These are phyloP conservation scores for Chaetomium strumarium DNA, from an alignment of 2,329 filamentous ascomycete species.

Conservation along the genomic window DNA sequence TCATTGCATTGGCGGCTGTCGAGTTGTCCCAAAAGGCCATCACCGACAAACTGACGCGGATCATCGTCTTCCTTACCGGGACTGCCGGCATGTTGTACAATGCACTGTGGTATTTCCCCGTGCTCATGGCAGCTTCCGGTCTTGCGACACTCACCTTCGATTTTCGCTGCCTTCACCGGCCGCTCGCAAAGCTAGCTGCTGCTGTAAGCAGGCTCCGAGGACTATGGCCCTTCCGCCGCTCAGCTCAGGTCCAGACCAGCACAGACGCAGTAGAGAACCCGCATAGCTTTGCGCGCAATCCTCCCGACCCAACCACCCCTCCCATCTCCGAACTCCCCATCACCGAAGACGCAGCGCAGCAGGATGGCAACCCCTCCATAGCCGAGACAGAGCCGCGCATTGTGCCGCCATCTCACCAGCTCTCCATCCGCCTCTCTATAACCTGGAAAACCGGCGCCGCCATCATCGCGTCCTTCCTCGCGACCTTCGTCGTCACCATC, in stretches of 20 bases:
- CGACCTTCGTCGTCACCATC: constrained; percentile 52
- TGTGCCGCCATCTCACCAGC: constrained; percentile 30
- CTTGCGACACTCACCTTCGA: constrained; percentile 51
- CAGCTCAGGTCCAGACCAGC: neutral
- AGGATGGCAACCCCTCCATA: neutral
- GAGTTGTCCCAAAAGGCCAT: constrained; percentile 63
- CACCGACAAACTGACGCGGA: constrained; percentile 55
- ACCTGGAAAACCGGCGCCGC: constrained; percentile 40
- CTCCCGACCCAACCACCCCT: neutral
- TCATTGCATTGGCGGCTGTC: constrained; percentile 64
- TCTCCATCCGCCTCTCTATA: constrained; percentile 36
- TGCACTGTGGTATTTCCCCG: constrained; percentile 68
- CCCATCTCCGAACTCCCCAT: neutral
- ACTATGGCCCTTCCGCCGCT: neutral
- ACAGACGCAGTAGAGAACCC: neutral
- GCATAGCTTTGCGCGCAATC: neutral
- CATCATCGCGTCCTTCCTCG: constrained; percentile 45
- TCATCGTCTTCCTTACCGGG: constrained; percentile 58
- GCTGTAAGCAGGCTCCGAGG: neutral
- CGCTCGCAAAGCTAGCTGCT: constrained; percentile 13
- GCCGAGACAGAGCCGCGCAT: constrained; percentile 25
- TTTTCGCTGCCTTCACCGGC: constrained; percentile 42
- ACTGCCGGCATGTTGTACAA: constrained; percentile 64
- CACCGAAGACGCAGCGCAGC: neutral
- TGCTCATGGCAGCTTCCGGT: constrained; percentile 54